These are phyloP conservation scores for Candida tunisiensis DNA, from an alignment of 1,139 yeast genomes.

Conservation along the genomic window DNA sequence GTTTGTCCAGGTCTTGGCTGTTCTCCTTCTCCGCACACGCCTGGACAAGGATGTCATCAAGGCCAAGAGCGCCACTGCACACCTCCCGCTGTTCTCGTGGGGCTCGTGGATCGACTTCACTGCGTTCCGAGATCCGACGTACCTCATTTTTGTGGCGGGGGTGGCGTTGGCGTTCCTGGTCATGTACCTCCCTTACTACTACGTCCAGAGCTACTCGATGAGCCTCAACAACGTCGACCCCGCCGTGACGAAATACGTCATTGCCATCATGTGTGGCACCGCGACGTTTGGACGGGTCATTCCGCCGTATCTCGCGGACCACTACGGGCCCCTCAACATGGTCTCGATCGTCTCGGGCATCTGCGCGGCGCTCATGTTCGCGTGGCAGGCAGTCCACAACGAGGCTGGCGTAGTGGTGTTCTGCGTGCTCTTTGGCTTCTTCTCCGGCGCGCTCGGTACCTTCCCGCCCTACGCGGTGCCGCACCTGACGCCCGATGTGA, in stretches of 20 bases:
- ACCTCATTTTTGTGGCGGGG: constrained; percentile 4
- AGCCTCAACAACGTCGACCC: constrained; percentile 8
- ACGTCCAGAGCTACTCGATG: constrained; percentile 8
- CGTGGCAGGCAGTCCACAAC: constrained; percentile 4
- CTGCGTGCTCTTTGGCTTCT: constrained; percentile 32
- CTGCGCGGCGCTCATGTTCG: constrained; percentile 8
- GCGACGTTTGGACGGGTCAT: constrained; percentile 33
- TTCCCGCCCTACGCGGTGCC: constrained; percentile 23
- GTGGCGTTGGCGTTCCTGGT: constrained; percentile 4
- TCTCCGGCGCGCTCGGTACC: constrained; percentile 26
- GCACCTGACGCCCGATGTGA: constrained; percentile 11
- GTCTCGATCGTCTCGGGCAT: constrained; percentile 17
- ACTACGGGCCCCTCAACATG: constrained; percentile 28
- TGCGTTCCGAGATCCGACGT: constrained; percentile 5
- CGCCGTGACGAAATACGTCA: constrained; percentile 10
- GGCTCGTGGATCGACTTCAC: constrained; percentile 10
- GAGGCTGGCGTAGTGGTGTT: constrained; percentile 5
- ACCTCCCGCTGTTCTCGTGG: constrained; percentile 5
- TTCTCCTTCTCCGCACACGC: constrained; percentile 6
- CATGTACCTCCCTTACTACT: constrained; percentile 6
- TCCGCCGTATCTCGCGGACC: constrained; percentile 31
- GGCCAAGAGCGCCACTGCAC: too few species aligned
- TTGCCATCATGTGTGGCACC: constrained; percentile 33
- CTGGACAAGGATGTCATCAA: too few species aligned
- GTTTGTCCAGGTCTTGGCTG: constrained; percentile 5